These are phyloP conservation scores for Scleromitrula shiraiana DNA, from an alignment of 2,329 filamentous ascomycete genomes.

Conservation along the genomic window DNA sequence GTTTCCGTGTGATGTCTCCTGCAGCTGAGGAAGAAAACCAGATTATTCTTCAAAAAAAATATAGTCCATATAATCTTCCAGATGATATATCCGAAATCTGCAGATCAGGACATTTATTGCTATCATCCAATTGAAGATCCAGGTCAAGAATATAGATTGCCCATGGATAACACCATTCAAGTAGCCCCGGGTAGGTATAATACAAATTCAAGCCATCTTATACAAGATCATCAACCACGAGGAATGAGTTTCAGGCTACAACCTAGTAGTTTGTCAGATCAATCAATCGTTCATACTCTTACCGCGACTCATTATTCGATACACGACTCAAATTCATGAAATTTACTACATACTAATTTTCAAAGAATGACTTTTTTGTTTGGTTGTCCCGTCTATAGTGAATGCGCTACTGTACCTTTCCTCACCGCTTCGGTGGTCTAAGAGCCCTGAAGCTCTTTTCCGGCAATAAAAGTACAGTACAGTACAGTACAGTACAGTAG, in stretches of 20 bases:
- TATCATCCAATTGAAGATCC: neutral
- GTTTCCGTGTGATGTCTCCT: no score
- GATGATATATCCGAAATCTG: neutral
- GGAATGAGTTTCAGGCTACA: neutral
- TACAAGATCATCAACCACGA: no score
- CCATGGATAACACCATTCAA: neutral
- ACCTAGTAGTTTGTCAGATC: neutral
- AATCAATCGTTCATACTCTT: neutral
- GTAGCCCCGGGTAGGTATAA: neutral
- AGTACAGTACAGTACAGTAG: neutral
- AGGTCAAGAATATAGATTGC: neutral
- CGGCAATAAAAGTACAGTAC: neutral
- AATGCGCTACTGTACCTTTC: neutral
- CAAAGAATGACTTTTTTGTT: neutral
- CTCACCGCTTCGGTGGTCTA: conserved; percentile 1
- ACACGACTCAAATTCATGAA: neutral
- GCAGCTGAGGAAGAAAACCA: neutral
- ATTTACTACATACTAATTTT: neutral
- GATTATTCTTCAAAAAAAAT: neutral
- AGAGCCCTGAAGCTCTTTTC: neutral
- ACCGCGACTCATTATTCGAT: neutral
- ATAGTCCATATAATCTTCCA: neutral
- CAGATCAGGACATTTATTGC: neutral
- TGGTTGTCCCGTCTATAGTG: no score
- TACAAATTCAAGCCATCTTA: neutral